Base-by-base conservation (phyloP, 345 rosid species). In the Eucalyptus curtisii region DNA sequence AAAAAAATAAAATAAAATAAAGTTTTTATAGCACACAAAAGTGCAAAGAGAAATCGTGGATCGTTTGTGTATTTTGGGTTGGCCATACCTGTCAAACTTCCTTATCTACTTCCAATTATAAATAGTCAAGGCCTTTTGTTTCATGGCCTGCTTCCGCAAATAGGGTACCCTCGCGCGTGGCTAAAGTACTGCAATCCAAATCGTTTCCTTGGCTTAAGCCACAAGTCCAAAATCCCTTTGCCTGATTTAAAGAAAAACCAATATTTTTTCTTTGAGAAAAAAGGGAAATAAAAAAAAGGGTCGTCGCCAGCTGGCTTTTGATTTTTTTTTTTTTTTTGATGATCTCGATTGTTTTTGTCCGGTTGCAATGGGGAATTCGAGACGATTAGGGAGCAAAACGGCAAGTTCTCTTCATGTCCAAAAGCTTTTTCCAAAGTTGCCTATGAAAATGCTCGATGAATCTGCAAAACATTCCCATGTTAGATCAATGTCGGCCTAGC, bases 21-120 rank as follows among this genome's bases (percentile, higher is more conserved):
- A n/a, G 71, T 30, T 64, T 64, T n/a, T 7, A n/a, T 64, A n/a
- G 76, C 37, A 2, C 76, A 64, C 17, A 15, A 14, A 64, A 64
- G 76, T 14, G 37, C 76, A 14, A n/a, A 14, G 3, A 2, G 33
- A 7, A 14, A 64, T 64, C 37, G 19, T n/a, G 40, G 33, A 64
- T n/a, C 16, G 20, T 64, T 64, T n/a, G 76, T 15, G 76, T 64
- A 0, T 2, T 64, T 14, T 64, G 37, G 20, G 37, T 7, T 13
- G 19, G 40, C 76, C 76, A n/a, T 64, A 2, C 40, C 0, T n/a
- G 33, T 5, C 0, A 64, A 64, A n/a, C 76, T n/a, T 16, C 37
- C 40, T 14, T n/a, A n/a, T 1, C 76, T 0, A 55, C 61, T 55
- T 55, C 61, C 61, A 55, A 55, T 24, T 55, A 1, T 55, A 55